Base-by-base conservation (phyloP, 495 filamentous ascomycete genomes). In the Hypoxylon fragiforme region DNA sequence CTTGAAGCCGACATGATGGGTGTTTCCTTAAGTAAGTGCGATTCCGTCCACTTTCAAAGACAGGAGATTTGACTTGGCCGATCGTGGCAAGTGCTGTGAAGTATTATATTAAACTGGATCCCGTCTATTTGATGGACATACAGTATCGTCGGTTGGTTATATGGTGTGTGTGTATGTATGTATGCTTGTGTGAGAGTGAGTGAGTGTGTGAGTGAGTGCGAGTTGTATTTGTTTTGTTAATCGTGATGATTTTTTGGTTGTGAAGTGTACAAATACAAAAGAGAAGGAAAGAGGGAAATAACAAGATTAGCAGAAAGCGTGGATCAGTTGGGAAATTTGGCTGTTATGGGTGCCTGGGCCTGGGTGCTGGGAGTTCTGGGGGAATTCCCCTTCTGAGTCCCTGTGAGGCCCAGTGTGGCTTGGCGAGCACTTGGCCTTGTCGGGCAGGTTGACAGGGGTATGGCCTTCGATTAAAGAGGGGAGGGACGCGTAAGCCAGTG, bases 401-500 rank as follows among this genome's bases (percentile, higher is more conserved):
- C 28, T 38, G 30, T 9, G 28, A 21, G 35, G 31, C 31, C 31
- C 40, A 44, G 40, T 51, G 64, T 58, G 44, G 50, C 62, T 69
- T 62, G 68, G 65, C 55, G 50, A 34, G 39, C 38, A 65, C 51
- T 62, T 60, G 64, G 61, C 56, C 60, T 54, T 50, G 67, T 61
- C 60, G 52, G 62, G 52, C 57, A 44, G 44, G 41, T 51, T 56
- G 39, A 44, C 62, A 65, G 59, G 65, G 65, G 58, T 65, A 36
- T 50, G 58, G 54, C 34, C 53, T 41, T 59, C 53, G 50, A 65
- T 58, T 52, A 50, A 61, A 53, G 55, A 60, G 63, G 61, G 63
- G 66, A 61, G 49, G 73, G 70, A 67, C 70, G 73, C 71, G 73
- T 73, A 69, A 73, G 67, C 70, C 61, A 65, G 64, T 50, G 59